Conservation (phyloP, 2,329 filamentous ascomycete genomes). For the Escovopsis sp. region DNA sequence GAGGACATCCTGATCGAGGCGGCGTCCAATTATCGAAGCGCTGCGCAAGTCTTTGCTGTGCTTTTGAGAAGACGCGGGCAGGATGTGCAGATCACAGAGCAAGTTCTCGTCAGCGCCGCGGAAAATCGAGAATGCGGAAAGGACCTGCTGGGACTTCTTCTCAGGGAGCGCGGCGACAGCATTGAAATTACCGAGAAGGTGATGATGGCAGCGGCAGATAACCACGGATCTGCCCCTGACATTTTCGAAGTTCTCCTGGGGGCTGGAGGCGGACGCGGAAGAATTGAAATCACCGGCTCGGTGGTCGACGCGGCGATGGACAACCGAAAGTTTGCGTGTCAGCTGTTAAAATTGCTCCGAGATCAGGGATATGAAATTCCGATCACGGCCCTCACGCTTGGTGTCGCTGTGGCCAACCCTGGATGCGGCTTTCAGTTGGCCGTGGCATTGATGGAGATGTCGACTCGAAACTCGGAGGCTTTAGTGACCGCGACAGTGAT, state of each 20-base stretch:
- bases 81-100: not conserved
- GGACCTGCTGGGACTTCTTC: not conserved
- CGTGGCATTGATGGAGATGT: not conserved
- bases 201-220: not conserved
- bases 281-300: not conserved
- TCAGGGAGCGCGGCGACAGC: not conserved
- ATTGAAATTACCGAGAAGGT: not conserved
- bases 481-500: not conserved
- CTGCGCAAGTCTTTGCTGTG: not conserved
- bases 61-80: not conserved
- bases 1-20: not conserved
- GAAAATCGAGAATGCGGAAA: not conserved
- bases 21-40: not conserved
- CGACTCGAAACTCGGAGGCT: too few relatives aligned
- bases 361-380: not conserved
- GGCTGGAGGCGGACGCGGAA: not conserved
- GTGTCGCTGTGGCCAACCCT: not conserved
- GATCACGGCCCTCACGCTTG: not conserved
- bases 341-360: not conserved
- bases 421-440: not conserved
- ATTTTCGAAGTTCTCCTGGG: not conserved
- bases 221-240: not conserved
- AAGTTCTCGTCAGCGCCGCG: not conserved
- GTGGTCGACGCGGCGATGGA: not conserved
- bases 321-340: not conserved